Conservation (phyloP, 2,329 filamentous ascomycete genomes). For the Ophiocordyceps robertsii region DNA sequence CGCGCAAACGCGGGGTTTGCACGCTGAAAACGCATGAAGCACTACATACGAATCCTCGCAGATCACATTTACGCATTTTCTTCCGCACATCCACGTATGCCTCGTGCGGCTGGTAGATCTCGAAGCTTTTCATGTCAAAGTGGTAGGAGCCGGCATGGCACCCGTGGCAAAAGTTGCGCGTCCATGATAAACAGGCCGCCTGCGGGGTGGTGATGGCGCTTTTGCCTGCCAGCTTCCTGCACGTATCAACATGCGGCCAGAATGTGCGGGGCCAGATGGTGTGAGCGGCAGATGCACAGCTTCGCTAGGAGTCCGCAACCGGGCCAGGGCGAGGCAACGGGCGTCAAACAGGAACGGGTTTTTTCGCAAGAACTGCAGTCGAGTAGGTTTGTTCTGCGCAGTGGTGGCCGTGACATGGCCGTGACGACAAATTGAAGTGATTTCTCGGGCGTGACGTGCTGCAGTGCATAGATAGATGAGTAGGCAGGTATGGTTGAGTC, state of each 20-base stretch:
- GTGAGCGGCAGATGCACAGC: neutral
- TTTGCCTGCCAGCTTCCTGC: neutral
- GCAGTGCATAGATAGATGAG: no score
- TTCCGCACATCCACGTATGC: neutral
- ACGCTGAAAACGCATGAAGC: conserved; percentile 5
- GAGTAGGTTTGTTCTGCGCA: no score
- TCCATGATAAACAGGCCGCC: no score
- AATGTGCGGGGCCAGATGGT: neutral
- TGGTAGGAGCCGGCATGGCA: neutral
- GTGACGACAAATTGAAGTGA: no score
- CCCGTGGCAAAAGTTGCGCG: no score
- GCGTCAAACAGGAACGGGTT: neutral
- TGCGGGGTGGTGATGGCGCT: no score
- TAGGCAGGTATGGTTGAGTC: no score
- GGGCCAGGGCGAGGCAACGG: neutral
- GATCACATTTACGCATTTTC: conserved; percentile 19
- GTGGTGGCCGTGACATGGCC: no score
- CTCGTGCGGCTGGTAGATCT: conserved; percentile 22
- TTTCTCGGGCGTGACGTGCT: no score
- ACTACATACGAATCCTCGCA: conserved; percentile 23
- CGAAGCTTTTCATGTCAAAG: neutral
- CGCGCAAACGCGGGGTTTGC: neutral
- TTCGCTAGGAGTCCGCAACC: neutral
- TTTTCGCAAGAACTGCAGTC: neutral
- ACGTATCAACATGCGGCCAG: neutral